Base-by-base conservation (phyloP, 148 eudicot genomes). In the Drosera capensis region DNA sequence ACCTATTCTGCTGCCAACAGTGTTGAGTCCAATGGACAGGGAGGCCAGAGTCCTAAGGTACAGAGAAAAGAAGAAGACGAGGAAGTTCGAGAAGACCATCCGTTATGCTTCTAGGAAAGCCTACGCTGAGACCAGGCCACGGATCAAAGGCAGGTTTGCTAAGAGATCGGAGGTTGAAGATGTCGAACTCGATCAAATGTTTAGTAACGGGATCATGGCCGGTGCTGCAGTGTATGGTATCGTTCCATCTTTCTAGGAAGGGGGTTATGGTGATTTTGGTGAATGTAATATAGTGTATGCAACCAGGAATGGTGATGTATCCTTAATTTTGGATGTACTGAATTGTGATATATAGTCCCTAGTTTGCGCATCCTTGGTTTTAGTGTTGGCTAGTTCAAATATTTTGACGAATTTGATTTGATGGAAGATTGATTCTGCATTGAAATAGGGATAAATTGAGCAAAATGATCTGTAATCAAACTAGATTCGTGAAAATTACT, bases 1-100 rank as follows among this genome's bases (percentile, higher is more conserved):
- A 18, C 23, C 45, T 17, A 11, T 41, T 41, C 23, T 18, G 20
- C 7, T 41, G 45, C 45, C 45, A 4, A 19, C 21, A 8, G 23
- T 18, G 14, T 23, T 41, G 8, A 41, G 23, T 19, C 45, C 45
- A 17, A 26, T 80, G 20, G 95, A 85, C 26, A 70, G 95, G 46
- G 90, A 80, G 46, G 95, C 95, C 0, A 71, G 90, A 49, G 95
- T 85, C 2, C 37, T 80, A 52, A 74, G 90, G 75, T 85, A 85
- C 77, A 72, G 75, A 54, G 95, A 85, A 71, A 85, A 77, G 65
- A 66, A 83, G 31, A 85, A 80, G 82, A 85, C 77, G 51, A 54
- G 86, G 28, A 85, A 75, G 68, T 85, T 85, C 31, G 90, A 85
- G 65, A 85, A 85, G 64, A 85, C 90, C 1, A 85, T 85, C 40